Evolutionary conservation across 1,284 basidiomycete genomes (phyloP).

Genomic region (Cystobasidium pallidum): DNA sequence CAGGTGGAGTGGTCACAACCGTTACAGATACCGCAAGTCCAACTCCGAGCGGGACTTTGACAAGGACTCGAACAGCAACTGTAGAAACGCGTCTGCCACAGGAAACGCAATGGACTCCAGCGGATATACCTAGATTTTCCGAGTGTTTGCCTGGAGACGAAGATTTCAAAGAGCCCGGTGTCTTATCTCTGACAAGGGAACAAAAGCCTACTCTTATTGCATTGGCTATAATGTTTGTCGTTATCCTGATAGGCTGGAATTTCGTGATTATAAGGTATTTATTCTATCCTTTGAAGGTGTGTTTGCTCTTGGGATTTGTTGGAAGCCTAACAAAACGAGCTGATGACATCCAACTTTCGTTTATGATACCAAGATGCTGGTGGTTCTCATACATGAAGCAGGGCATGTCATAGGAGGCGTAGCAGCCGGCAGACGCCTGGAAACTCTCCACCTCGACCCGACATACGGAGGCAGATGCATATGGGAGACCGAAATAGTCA

Average conservation of each 20-base stretch:
- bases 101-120: constrained; percentile 12
- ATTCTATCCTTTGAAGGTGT: constrained; percentile 51
- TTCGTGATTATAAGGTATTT: constrained; percentile 50
- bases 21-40: neutral
- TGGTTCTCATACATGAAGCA: constrained; percentile 52
- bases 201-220: constrained; percentile 39
- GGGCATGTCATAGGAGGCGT: constrained; percentile 48
- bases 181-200: constrained; percentile 30
- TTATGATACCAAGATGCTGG: too few species aligned
- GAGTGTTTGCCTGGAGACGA: constrained; percentile 38
- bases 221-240: constrained; percentile 46
- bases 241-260: constrained; percentile 53
- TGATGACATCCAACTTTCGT: too few species aligned
- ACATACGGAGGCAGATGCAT: constrained; percentile 42
- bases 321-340: too few species aligned
- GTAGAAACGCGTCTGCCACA: constrained; percentile 13
- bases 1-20: neutral
- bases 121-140: constrained; percentile 33
- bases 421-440: constrained; percentile 43
- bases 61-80: constrained; percentile 28
- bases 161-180: constrained; percentile 21
- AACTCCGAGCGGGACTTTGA: constrained; percentile 9
- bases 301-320: neutral
- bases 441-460: constrained; percentile 47
- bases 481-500: constrained; percentile 23